Evolutionary conservation across 768 basidiomycete genomes (phyloP).

Genomic region (Leccinellum luteum): DNA sequence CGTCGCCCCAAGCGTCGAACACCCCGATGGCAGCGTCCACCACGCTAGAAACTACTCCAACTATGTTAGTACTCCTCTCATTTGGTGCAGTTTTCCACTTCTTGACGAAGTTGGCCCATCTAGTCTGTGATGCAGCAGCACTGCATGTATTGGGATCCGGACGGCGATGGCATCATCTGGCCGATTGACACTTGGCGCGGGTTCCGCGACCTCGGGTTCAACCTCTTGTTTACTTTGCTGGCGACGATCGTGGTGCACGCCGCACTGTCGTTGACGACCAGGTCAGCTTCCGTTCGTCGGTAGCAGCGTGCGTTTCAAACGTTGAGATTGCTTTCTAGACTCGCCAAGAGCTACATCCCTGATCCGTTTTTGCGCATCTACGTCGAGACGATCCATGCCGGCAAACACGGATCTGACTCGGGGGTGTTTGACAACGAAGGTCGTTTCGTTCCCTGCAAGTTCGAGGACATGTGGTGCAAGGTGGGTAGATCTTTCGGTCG

Average conservation of each 20-base stretch:
- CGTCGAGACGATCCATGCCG: conserved; percentile 33
- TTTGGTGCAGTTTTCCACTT: background rate
- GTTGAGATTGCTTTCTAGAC: conserved; percentile 10
- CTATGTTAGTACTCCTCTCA: conserved; percentile 18
- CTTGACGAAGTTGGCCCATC: background rate
- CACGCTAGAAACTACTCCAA: conserved; percentile 18
- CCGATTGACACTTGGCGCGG: conserved; percentile 42
- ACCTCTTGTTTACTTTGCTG: conserved; percentile 35
- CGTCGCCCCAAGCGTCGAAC: conserved; percentile 25
- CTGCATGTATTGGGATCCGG: conserved; percentile 39
- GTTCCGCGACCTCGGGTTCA: conserved; percentile 42
- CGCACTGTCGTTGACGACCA: conserved; percentile 35
- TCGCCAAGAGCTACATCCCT: conserved; percentile 29
- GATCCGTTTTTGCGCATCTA: conserved; percentile 43
- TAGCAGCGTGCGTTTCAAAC: background rate
- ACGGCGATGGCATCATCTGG: conserved; percentile 44
- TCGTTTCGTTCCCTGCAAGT: conserved; percentile 39
- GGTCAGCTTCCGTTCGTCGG: conserved; percentile 15
- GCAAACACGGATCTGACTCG: conserved; percentile 45
- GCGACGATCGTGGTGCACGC: conserved; percentile 35
- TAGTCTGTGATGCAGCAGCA: conserved; percentile 43
- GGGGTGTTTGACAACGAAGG: conserved; percentile 42
- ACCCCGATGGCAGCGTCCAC: conserved; percentile 17
- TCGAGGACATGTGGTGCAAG: conserved; percentile 45
- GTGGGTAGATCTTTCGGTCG: conserved; percentile 14